These are phyloP conservation scores for Thelonectria rubi DNA, from an alignment of 2,329 filamentous ascomycete genomes.

Conservation along the genomic window DNA sequence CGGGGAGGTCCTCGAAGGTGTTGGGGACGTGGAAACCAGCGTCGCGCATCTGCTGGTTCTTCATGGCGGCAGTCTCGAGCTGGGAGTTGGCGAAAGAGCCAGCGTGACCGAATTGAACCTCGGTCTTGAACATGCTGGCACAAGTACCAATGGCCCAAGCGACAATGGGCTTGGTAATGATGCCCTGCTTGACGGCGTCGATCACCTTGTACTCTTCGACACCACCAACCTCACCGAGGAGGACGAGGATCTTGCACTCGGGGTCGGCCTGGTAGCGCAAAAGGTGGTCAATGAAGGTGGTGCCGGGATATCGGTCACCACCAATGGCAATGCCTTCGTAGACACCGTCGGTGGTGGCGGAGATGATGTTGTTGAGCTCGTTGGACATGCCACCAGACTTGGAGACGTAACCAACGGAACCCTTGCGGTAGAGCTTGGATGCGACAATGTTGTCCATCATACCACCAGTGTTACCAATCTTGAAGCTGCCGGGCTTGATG, in stretches of 20 bases:
- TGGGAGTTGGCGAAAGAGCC: conserved; percentile 99
- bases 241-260: conserved; percentile 94
- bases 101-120: conserved; percentile 99
- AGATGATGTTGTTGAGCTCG: conserved; percentile 99
- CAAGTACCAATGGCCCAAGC: conserved; percentile 99
- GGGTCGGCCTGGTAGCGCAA: conserved; percentile 96
- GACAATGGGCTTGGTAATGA: conserved; percentile 98
- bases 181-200: conserved; percentile 92
- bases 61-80: conserved; percentile 93
- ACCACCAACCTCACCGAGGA: conserved; percentile 98
- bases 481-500: conserved; percentile 99
- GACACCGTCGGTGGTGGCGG: conserved; percentile 95
- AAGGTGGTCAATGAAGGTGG: conserved; percentile 98
- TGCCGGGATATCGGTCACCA: conserved; percentile 98
- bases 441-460: conserved; percentile 99
- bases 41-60: conserved; percentile 97
- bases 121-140: conserved; percentile 99
- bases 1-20: conserved; percentile 95
- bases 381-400: conserved; percentile 99
- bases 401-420: conserved; percentile 98
- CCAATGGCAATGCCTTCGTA: conserved; percentile 99
- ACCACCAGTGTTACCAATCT: conserved; percentile 99
- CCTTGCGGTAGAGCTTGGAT: conserved; percentile 99
- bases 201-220: conserved; percentile 99
- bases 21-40: conserved; percentile 94